Evolutionary conservation across 2,329 filamentous ascomycete species (phyloP), one percentile per base, ranked within the genome.

Genomic region (Waltergamsia citrina): DNA sequence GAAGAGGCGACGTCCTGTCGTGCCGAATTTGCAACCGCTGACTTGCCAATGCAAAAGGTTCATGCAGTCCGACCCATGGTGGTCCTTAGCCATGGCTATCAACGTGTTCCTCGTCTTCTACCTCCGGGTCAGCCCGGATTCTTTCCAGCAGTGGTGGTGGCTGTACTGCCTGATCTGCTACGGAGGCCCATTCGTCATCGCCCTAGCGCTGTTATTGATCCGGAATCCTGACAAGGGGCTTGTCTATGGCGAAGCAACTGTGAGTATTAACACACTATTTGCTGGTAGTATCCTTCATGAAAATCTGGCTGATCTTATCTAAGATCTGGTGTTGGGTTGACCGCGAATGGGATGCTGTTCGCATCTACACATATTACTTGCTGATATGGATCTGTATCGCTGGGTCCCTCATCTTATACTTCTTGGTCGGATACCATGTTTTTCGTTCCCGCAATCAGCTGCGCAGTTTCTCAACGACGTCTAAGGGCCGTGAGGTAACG

Each of bases 41-140:
- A 8, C n/a, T 8, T 8, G 22, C n/a, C 22, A 24, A 8, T 24
- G 8, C 22, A 8, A 6, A 12, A 85, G 78, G 74, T 86, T 85
- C 53, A 81, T 84, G 73, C 78, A 81, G 43, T 81, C 79, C 5
- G 81, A 85, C 54, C 76, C 79, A 0, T 70, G 82, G 59, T 87
- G 79, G 82, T 83, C 81, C 0, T 71, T 87, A 35, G 81, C 81
- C 42, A 90, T 92, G 84, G 82, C 84, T 4, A 66, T 81, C 49
- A 92, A 90, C 48, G 84, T 90, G 41, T 84, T 81, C 46, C 67
- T 88, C 33, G 72, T 77, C 38, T 77, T 77, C 51, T 77, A 75
- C 54, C 69, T 68, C 43, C 63, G 68, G n/a, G 65, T 67, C 31
- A 73, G 64, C 30, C 71, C 72, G 1, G 79, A 78, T 7, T 78